Base-by-base conservation (phyloP, 2,329 filamentous ascomycete species). In the Colletotrichum agaves region DNA sequence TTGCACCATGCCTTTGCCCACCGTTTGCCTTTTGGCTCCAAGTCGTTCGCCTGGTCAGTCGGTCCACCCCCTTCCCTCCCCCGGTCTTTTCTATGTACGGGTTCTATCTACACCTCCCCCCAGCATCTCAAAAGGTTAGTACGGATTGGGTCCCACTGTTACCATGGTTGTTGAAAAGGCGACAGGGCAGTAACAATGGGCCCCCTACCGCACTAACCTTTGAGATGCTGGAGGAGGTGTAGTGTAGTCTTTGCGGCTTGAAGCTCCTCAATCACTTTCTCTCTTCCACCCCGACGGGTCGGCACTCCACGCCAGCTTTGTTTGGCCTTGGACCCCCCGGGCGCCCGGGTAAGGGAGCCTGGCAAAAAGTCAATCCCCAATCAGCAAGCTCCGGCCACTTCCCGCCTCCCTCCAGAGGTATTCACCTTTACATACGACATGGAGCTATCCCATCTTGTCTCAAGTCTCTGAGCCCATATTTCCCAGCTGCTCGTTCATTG, bases 251-350 rank as follows among this genome's bases (percentile, higher is more conserved):
- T 37, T 69, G 62, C 56, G 57, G 62, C 56, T 62, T 62, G 56
- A 50, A 66, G 57, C 63, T 62, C 57, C 49, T 63, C 63, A 69
- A 69, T 69, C 66, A 69, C 27, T 62, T 47, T 62, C 63, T 63
- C 66, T 67, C 56, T 62, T 57, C 66, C 66, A 69, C 56, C 62
- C 41, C 50, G 56, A 69, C 66, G 66, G 66, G 66, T 69, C 66
- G 66, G 66, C 66, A 69, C 66, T 69, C 62, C 63, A 62, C 43
- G 55, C 65, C 65, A 68, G 65, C 65, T 68, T 33, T 50, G 61
- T 60, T 59, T 68, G 39, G 61, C 15, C 47, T 59, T 64, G 39
- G 23, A 35, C 61, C 64, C 53, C 43, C 65, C 65, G 53, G 61
- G 23, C 47, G 37, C 11, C 61, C 47, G 47, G 61, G 53, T 55